Evolutionary conservation across 129 eudicot genomes (phyloP).

Genomic region (Flaveria trinervia): DNA sequence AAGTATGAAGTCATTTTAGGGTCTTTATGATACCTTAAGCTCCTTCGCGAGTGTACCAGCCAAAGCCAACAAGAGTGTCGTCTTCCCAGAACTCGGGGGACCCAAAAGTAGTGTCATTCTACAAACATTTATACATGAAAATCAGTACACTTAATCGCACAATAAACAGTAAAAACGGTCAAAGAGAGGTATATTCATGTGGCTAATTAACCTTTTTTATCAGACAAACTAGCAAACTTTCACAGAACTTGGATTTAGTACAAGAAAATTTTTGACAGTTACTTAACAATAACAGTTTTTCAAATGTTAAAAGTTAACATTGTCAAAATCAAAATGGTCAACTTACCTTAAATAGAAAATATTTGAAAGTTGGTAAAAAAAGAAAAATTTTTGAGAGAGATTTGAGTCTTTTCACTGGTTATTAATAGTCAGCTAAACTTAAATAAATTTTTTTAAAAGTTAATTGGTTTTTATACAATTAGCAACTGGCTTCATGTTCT

Average conservation of each 20-base stretch:
- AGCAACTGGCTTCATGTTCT: background rate
- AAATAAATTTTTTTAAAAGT: background rate
- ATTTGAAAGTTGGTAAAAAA: background rate
- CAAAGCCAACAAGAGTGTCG: constrained; percentile 70
- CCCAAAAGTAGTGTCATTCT: constrained; percentile 87
- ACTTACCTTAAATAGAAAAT: background rate
- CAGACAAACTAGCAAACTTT: background rate
- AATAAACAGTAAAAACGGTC: background rate
- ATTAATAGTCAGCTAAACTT: background rate
- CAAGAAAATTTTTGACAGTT: background rate
- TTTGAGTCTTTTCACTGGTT: background rate
- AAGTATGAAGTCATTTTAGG: background rate
- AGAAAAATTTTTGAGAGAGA: background rate
- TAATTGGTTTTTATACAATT: background rate
- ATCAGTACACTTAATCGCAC: background rate
- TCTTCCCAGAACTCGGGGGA: constrained; percentile 89
- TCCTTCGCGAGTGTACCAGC: constrained; percentile 59
- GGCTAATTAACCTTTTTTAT: background rate
- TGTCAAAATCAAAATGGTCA: background rate
- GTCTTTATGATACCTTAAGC: constrained; percentile 44
- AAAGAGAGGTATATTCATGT: background rate
- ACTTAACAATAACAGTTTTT: background rate
- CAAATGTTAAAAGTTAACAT: background rate
- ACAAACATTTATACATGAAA: constrained; percentile 18
- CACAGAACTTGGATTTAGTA: background rate